phyloP scores from a whole-genome alignment of 495 filamentous ascomycete species.

The Xylaria castorea region DNA sequence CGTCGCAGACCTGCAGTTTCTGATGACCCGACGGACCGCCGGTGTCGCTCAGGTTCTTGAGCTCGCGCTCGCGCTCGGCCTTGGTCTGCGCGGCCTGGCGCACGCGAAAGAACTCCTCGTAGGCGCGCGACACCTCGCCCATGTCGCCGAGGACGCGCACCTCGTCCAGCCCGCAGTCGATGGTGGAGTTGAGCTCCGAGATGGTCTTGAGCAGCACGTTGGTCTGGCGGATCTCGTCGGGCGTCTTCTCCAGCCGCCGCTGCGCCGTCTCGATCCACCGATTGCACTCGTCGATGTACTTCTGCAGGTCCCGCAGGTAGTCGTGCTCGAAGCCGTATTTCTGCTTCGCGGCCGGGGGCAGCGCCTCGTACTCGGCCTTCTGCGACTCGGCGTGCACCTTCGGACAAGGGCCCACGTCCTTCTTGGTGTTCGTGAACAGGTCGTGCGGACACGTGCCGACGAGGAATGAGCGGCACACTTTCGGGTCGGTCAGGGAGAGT shows the following conservation, averaged over 20 bases:
- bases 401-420: constrained; percentile 90
- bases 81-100: constrained; percentile 80
- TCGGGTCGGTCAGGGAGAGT: constrained; percentile 87
- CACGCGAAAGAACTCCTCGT: constrained; percentile 86
- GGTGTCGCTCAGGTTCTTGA: constrained; percentile 91
- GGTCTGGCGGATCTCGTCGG: constrained; percentile 97
- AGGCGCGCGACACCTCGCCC: constrained; percentile 77
- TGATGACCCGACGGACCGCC: constrained; percentile 92
- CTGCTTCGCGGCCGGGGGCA: constrained; percentile 69
- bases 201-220: constrained; percentile 91
- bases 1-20: constrained; percentile 98
- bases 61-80: constrained; percentile 82
- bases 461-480: constrained; percentile 94
- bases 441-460: constrained; percentile 96
- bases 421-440: constrained; percentile 99
- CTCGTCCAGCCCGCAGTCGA: constrained; percentile 84
- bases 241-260: constrained; percentile 92
- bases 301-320: constrained; percentile 93
- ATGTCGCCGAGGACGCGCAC: constrained; percentile 84
- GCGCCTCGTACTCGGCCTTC: constrained; percentile 82
- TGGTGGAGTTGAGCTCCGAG: constrained; percentile 75
- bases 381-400: constrained; percentile 89
- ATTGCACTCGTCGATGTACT: constrained; percentile 97
- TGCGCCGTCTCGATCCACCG: constrained; percentile 89
- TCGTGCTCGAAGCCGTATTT: constrained; percentile 94